These are phyloP conservation scores for Juglanconis juglandina DNA, from an alignment of 2,329 filamentous ascomycete genomes.

Conservation along the genomic window DNA sequence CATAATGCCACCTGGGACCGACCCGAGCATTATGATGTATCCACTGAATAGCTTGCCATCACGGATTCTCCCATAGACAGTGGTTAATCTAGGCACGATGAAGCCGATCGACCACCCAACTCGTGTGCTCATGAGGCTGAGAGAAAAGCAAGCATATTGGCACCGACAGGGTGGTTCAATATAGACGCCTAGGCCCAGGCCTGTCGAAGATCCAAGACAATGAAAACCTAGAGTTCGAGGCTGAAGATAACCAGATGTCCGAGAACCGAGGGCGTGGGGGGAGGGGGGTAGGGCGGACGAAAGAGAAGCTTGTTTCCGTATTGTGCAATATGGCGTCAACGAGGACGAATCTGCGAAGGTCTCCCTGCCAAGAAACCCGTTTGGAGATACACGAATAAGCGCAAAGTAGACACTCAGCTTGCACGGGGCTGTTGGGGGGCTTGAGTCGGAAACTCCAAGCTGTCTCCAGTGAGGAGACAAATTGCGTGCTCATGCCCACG, in stretches of 20 bases:
- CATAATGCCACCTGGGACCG: too few species aligned
- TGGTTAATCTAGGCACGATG: too few species aligned
- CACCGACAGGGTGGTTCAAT: too few species aligned
- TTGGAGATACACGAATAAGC: slow-evolving; percentile 1
- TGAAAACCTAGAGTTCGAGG: too few species aligned
- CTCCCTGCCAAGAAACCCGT: neutral
- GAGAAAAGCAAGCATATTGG: too few species aligned
- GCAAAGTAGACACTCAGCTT: neutral
- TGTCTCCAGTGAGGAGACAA: neutral
- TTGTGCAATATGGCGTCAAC: slow-evolving; percentile 19
- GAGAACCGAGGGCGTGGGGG: neutral
- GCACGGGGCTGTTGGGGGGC: neutral
- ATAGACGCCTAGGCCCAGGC: too few species aligned
- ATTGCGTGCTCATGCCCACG: slow-evolving; percentile 15
- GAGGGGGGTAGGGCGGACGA: neutral
- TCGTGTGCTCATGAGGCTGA: too few species aligned
- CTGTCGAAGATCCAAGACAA: too few species aligned
- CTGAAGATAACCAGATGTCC: neutral
- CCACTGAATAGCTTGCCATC: too few species aligned
- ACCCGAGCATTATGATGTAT: too few species aligned
- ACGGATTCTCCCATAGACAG: too few species aligned
- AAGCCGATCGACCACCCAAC: too few species aligned
- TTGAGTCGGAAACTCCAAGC: slow-evolving; percentile 1
- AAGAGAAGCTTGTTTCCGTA: neutral
- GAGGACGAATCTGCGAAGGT: neutral